A percentile compares a stretch with the other conserved stretches of the same genome.
These are phyloP conservation scores for Leccinellum rugosiceps DNA, from an alignment of 768 basidiomycete genomes.

Conservation along the genomic window DNA sequence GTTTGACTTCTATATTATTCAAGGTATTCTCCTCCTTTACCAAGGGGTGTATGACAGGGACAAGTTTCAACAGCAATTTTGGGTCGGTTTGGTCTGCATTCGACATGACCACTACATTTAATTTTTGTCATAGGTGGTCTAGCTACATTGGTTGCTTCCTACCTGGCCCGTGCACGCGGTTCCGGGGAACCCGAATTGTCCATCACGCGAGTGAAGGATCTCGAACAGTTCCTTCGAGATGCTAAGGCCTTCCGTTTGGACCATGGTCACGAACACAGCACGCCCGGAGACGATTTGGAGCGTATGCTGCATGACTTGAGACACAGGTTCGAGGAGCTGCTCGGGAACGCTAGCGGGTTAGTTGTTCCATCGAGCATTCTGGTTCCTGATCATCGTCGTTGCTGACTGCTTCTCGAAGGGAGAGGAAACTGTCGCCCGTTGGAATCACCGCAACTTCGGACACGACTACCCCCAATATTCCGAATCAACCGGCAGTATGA, in stretches of 20 bases:
- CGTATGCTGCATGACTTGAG: constrained; percentile 10
- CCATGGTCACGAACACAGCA: constrained; percentile 38
- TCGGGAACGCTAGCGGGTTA: constrained; percentile 27
- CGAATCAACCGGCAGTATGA: not conserved
- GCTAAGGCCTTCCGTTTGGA: constrained; percentile 57
- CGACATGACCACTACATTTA: not conserved
- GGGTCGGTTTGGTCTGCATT: constrained; percentile 24
- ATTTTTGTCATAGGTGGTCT: constrained; percentile 46
- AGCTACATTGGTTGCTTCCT: constrained; percentile 66
- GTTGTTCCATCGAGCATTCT: not conserved
- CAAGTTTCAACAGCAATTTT: constrained; percentile 40
- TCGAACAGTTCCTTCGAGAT: constrained; percentile 68
- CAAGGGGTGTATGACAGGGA: not conserved
- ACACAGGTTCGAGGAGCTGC: constrained; percentile 27
- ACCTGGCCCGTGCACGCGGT: constrained; percentile 66
- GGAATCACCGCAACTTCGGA: constrained; percentile 6
- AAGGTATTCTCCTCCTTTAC: not conserved
- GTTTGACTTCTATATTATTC: constrained; percentile 4
- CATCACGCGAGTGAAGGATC: constrained; percentile 49
- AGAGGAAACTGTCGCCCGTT: constrained; percentile 18
- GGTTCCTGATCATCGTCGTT: not conserved
- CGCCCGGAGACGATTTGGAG: constrained; percentile 9
- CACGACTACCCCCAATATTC: not conserved
- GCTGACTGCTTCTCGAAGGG: constrained; percentile 11
- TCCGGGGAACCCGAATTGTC: constrained; percentile 71